Conservation (phyloP, 768 basidiomycete species). For the Tulasnella sp. region DNA sequence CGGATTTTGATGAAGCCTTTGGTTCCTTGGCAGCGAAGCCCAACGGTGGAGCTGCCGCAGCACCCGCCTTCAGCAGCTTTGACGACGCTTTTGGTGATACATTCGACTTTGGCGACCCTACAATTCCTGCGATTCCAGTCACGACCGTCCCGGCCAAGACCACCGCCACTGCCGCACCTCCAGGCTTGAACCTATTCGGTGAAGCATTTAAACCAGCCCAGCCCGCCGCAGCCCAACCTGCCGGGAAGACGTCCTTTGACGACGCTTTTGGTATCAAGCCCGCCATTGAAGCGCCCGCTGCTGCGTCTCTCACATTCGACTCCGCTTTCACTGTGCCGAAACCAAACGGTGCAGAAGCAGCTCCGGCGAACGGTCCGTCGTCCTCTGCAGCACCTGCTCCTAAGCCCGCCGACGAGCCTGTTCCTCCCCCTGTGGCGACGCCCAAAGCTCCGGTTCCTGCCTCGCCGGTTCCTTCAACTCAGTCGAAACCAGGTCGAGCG, state of each 20-base stretch:
- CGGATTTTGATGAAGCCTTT: conserved; percentile 23
- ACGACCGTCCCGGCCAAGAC: neutral
- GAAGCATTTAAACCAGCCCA: neutral
- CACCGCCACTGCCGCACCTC: neutral
- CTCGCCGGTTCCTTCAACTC: neutral
- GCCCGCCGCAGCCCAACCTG: conserved; percentile 25
- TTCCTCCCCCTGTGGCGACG: neutral
- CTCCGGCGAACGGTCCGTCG: neutral
- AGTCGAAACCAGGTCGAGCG: neutral
- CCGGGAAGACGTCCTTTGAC: conserved; percentile 45
- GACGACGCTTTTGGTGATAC: conserved; percentile 25
- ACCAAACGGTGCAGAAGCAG: neutral
- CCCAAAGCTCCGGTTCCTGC: neutral
- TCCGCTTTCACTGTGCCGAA: conserved; percentile 42
- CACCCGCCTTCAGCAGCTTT: neutral
- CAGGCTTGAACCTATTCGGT: neutral
- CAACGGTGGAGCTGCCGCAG: neutral
- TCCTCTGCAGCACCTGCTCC: neutral
- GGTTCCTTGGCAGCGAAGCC: conserved; percentile 8
- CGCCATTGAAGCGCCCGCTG: conserved; percentile 15
- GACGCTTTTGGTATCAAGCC: conserved; percentile 49
- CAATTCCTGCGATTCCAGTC: neutral
- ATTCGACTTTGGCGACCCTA: conserved; percentile 14
- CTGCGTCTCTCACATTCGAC: conserved; percentile 40
- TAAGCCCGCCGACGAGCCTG: neutral